Evolutionary conservation across 108 stramenopile species (phyloP).

Genomic region (Conticribra weissflogii): DNA sequence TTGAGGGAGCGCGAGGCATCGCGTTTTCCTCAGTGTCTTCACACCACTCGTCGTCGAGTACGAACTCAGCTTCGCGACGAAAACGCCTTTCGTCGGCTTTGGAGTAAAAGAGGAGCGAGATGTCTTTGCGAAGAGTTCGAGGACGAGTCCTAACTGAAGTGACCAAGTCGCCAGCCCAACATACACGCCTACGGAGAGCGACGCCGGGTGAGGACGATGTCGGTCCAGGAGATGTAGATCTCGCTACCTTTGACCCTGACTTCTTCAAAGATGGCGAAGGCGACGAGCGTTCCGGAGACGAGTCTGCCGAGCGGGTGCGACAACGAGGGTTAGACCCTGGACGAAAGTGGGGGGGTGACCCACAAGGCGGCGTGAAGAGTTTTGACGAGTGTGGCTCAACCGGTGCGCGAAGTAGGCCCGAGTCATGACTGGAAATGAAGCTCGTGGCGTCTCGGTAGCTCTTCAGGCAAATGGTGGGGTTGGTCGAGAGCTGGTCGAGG

Average conservation of each 20-base stretch:
- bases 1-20: not conserved
- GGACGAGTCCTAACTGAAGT: constrained; percentile 28
- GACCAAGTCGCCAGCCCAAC: constrained; percentile 21
- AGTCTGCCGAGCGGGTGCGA: constrained; percentile 17
- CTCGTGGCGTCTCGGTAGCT: not conserved
- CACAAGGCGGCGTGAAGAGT: constrained; percentile 10
- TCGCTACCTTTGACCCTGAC: constrained; percentile 16
- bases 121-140: constrained; percentile 30
- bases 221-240: constrained; percentile 34
- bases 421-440: not conserved
- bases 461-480: not conserved
- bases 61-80: constrained; percentile 37
- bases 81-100: constrained; percentile 44
- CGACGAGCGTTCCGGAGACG: constrained; percentile 9
- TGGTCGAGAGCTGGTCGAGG: not conserved
- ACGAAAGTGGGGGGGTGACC: constrained; percentile 31
- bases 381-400: not conserved
- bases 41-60: constrained; percentile 5
- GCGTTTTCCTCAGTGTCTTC: constrained; percentile 8
- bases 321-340: constrained; percentile 8
- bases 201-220: constrained; percentile 27
- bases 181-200: constrained; percentile 22
- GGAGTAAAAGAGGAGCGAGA: constrained; percentile 41
- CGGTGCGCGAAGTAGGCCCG: not conserved
- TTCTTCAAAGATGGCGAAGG: constrained; percentile 6